Percentiles rank a stretch among this genome's conserved stretches.
Conservation (phyloP, 108 stramenopile species). For the Nitzschia putrida region DNA sequence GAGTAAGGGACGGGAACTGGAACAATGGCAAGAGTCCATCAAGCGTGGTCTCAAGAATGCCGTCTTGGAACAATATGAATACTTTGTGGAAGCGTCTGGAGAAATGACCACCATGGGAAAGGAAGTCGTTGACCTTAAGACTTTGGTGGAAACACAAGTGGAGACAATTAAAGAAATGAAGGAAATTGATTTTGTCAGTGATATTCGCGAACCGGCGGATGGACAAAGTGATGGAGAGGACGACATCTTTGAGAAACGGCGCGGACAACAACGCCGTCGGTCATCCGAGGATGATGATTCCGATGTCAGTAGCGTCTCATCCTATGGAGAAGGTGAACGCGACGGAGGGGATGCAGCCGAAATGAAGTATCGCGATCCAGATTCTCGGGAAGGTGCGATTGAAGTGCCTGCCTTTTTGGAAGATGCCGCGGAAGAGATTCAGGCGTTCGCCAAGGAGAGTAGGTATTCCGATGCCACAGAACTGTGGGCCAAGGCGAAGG, state of each 20-base stretch:
- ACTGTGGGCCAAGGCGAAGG: slow-evolving; percentile 70
- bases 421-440: slow-evolving; percentile 74
- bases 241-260: slow-evolving; percentile 33
- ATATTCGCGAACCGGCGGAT: slow-evolving; percentile 47
- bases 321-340: slow-evolving; percentile 5
- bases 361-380: slow-evolving; percentile 17
- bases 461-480: slow-evolving; percentile 83
- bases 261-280: slow-evolving; percentile 12
- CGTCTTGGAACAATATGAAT: slow-evolving; percentile 85
- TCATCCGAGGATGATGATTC: slow-evolving; percentile 10
- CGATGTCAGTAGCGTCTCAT: slow-evolving; percentile 40
- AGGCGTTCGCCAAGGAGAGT: slow-evolving; percentile 80
- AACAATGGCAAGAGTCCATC: slow-evolving; percentile 72
- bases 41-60: slow-evolving; percentile 79
- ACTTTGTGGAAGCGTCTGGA: slow-evolving; percentile 84
- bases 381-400: slow-evolving; percentile 45
- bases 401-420: slow-evolving; percentile 74
- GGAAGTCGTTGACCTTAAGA: slow-evolving; percentile 70
- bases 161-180: slow-evolving; percentile 83
- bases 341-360: slow-evolving; percentile 11
- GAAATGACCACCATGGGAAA: slow-evolving; percentile 89
- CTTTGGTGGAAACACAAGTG: slow-evolving; percentile 71
- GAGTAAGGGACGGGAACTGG: slow-evolving; percentile 55
- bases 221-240: slow-evolving; percentile 50
- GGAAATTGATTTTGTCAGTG: slow-evolving; percentile 73